These are phyloP conservation scores for Artomyces pyxidatus DNA, from an alignment of 768 basidiomycete genomes.

Conservation along the genomic window DNA sequence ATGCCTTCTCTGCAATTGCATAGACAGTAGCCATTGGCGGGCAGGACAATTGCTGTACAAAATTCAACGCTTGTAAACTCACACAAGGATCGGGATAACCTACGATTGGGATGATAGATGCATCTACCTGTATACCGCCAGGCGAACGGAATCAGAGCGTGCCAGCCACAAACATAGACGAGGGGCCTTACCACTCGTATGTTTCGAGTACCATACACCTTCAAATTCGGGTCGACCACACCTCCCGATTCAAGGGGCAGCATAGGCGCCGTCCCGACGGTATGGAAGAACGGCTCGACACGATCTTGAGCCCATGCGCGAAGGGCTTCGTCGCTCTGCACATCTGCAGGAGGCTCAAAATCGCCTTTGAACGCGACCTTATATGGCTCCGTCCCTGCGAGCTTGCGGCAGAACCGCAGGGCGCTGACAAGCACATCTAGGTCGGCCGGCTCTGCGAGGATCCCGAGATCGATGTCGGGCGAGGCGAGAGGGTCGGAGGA, in stretches of 20 bases:
- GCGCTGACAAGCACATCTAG: background rate
- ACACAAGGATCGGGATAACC: too few species aligned
- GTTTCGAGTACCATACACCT: background rate
- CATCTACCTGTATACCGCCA: background rate
- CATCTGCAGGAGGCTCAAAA: background rate
- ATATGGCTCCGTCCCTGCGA: background rate
- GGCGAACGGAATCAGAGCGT: background rate
- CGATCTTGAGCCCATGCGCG: background rate
- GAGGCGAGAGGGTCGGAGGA: background rate
- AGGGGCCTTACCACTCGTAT: background rate
- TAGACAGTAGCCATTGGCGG: constrained; percentile 18
- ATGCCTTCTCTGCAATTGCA: constrained; percentile 21
- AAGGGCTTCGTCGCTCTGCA: background rate
- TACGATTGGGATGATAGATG: background rate
- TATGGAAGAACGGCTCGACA: background rate
- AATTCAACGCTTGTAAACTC: too few species aligned
- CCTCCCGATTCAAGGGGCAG: too few species aligned
- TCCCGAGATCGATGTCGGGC: background rate
- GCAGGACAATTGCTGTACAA: constrained; percentile 10
- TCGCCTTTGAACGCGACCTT: background rate
- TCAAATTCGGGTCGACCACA: background rate
- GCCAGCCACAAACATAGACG: too few species aligned
- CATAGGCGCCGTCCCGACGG: background rate
- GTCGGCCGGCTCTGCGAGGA: background rate
- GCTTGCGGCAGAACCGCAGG: background rate